Evolutionary conservation across 495 filamentous ascomycete genomes (phyloP).

Genomic region (Hypoxylon subgilvum): DNA sequence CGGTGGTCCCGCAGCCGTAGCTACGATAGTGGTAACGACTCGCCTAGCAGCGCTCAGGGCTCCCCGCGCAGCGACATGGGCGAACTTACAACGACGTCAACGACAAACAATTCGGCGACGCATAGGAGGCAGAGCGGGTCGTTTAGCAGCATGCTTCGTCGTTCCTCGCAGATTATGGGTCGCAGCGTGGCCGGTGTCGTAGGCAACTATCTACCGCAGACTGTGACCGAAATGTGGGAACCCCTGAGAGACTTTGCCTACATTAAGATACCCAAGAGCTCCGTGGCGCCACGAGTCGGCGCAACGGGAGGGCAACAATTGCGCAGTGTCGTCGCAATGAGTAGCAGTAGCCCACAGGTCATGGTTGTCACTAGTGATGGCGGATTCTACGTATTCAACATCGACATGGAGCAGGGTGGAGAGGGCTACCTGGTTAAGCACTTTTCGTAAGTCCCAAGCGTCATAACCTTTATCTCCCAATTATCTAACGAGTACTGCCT

Average conservation of each 20-base stretch:
- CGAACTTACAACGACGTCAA: conserved; percentile 45
- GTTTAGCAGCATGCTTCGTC: conserved; percentile 86
- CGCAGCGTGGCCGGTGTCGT: conserved; percentile 85
- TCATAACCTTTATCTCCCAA: conserved; percentile 7
- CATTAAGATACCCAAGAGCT: conserved; percentile 82
- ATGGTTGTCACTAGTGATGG: conserved; percentile 99
- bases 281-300: conserved; percentile 45
- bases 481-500: conserved; percentile 12
- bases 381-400: conserved; percentile 90
- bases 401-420: conserved; percentile 94
- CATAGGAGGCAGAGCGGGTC: conserved; percentile 64
- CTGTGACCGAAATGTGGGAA: conserved; percentile 97
- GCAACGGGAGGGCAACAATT: conserved; percentile 47
- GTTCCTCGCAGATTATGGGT: conserved; percentile 96
- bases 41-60: conserved; percentile 48
- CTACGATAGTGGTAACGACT: conserved; percentile 56
- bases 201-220: conserved; percentile 86
- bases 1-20: conserved; percentile 55
- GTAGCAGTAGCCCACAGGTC: conserved; percentile 86
- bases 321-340: conserved; percentile 93
- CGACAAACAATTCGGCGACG: conserved; percentile 49
- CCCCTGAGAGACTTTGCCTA: conserved; percentile 93
- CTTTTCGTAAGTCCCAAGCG: conserved; percentile 69
- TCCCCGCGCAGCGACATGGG: conserved; percentile 52
- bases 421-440: conserved; percentile 90